These are phyloP conservation scores for Trichosporon coremiiforme DNA, from an alignment of 1,284 basidiomycete genomes.

Conservation along the genomic window DNA sequence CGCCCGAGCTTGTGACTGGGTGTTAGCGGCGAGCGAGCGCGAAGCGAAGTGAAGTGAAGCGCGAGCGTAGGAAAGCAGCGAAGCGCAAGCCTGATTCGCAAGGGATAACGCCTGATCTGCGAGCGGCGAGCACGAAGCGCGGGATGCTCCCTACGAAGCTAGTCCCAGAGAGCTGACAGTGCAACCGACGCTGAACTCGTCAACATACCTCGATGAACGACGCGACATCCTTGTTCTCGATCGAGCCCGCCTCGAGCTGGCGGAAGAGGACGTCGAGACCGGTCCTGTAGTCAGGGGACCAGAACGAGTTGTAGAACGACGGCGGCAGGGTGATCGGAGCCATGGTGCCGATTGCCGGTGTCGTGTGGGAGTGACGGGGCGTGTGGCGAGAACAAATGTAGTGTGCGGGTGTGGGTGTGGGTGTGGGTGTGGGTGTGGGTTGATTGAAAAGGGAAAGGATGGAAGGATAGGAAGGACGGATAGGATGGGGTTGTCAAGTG, in stretches of 20 bases:
- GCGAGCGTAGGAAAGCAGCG: too few species aligned
- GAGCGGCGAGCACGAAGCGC: background rate
- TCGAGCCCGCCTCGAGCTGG: slow-evolving; percentile 69
- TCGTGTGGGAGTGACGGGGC: background rate
- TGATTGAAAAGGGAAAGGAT: background rate
- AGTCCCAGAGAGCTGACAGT: too few species aligned
- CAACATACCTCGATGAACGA: slow-evolving; percentile 71
- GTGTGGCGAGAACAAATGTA: background rate
- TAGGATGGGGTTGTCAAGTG: background rate
- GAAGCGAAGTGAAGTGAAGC: background rate
- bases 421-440: too few species aligned
- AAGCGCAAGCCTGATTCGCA: too few species aligned
- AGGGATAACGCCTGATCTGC: too few species aligned
- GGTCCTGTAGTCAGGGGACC: slow-evolving; percentile 81
- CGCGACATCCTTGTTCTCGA: slow-evolving; percentile 78
- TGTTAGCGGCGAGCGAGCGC: background rate
- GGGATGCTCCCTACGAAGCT: too few species aligned
- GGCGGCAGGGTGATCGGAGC: slow-evolving; percentile 80
- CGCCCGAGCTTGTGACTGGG: slow-evolving; percentile 59
- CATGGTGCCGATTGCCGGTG: slow-evolving; percentile 59
- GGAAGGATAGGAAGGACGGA: background rate
- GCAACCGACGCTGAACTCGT: too few species aligned
- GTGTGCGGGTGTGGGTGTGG: background rate
- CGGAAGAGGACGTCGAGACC: slow-evolving; percentile 75
- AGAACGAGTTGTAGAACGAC: slow-evolving; percentile 85